These are phyloP conservation scores for Pichia paraexigua DNA, from an alignment of 805 yeast genomes.

Conservation along the genomic window DNA sequence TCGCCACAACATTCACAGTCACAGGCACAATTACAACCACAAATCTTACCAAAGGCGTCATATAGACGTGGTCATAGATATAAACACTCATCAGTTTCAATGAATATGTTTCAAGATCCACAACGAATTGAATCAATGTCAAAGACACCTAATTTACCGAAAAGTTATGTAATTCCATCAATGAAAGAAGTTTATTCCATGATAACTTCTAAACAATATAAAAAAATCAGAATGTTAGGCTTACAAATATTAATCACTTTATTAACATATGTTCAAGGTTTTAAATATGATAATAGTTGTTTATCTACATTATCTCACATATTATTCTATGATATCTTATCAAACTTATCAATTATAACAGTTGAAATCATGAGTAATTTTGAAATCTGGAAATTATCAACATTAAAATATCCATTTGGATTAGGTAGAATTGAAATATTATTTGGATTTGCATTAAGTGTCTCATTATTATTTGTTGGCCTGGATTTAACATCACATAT, in stretches of 20 bases:
- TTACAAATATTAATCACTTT: constrained; percentile 50
- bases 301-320: constrained; percentile 79
- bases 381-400: constrained; percentile 81
- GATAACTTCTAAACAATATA: constrained; percentile 48
- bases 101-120: constrained; percentile 84
- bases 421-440: constrained; percentile 84
- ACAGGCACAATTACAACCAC: constrained; percentile 4
- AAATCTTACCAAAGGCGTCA: constrained; percentile 38
- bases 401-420: constrained; percentile 86
- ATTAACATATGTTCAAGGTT: constrained; percentile 52
- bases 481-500: constrained; percentile 81
- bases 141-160: constrained; percentile 55
- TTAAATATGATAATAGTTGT: constrained; percentile 46
- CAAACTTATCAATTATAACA: constrained; percentile 56
- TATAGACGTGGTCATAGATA: constrained; percentile 92
- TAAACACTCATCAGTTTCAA: constrained; percentile 91
- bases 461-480: constrained; percentile 84
- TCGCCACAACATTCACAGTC: background rate
- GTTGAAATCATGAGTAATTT: constrained; percentile 85
- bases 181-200: constrained; percentile 54
- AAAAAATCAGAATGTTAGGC: constrained; percentile 50
- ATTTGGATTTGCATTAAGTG: constrained; percentile 78
- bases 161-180: constrained; percentile 67
- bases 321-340: constrained; percentile 77
- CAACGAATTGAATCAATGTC: constrained; percentile 53